These are phyloP conservation scores for Colletotrichum karsti DNA, from an alignment of 2,329 filamentous ascomycete genomes.

Conservation along the genomic window DNA sequence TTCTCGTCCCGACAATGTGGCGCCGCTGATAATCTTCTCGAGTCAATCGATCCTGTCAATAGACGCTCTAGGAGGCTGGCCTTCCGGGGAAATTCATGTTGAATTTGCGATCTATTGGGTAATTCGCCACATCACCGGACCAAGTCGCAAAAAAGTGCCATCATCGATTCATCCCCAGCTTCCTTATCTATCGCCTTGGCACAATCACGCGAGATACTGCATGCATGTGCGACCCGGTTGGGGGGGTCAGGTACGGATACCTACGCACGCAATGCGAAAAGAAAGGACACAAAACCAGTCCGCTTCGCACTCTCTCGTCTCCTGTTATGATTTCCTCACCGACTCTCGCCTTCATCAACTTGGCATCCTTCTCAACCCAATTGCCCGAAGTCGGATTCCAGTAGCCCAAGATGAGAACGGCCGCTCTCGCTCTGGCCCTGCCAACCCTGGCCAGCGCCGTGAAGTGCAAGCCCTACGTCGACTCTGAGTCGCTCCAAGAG, in stretches of 20 bases:
- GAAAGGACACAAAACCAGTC: not conserved
- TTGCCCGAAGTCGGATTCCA: not conserved
- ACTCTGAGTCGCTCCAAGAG: slow-evolving; percentile 47
- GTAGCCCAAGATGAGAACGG: slow-evolving; percentile 24
- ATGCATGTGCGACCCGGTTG: not conserved
- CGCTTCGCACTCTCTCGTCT: too few species aligned
- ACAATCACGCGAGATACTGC: slow-evolving; percentile 7
- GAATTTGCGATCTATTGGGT: not conserved
- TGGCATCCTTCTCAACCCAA: not conserved
- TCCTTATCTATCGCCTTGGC: slow-evolving; percentile 23
- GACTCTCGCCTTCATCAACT: not conserved
- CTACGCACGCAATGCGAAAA: not conserved
- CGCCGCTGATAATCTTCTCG: not conserved
- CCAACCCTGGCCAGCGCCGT: slow-evolving; percentile 33
- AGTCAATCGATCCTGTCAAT: not conserved
- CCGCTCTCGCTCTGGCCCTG: slow-evolving; percentile 36
- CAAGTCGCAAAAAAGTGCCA: not conserved
- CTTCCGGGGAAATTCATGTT: not conserved
- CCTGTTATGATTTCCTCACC: not conserved
- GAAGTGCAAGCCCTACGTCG: slow-evolving; percentile 42
- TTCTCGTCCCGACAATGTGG: not conserved
- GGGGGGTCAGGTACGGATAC: too few species aligned
- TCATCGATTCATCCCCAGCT: slow-evolving; percentile 13
- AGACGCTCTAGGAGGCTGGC: not conserved
- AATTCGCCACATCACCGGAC: not conserved